Conservation (phyloP, 495 filamentous ascomycete genomes). For the Aspergillus sparsus region DNA sequence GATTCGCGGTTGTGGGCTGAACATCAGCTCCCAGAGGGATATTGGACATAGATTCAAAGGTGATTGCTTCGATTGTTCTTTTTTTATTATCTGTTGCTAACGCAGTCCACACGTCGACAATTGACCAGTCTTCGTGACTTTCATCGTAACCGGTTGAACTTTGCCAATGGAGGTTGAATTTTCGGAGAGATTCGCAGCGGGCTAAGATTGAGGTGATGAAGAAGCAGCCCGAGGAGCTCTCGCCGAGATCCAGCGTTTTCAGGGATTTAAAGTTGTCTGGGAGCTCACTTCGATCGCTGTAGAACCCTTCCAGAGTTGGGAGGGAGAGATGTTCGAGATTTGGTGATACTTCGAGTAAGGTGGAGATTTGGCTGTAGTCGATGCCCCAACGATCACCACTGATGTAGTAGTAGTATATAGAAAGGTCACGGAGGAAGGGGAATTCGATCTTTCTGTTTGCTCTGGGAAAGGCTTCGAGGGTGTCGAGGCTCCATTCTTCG, state of each 20-base stretch:
- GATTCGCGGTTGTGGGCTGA: not conserved
- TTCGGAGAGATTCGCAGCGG: not conserved
- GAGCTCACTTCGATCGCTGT: not conserved
- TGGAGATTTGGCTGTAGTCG: not conserved
- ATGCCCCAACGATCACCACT: not conserved
- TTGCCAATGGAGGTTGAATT: not conserved
- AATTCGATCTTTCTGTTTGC: not conserved
- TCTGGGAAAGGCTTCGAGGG: not conserved
- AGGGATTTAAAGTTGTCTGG: not conserved
- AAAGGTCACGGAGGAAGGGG: not conserved
- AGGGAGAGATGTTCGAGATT: not conserved
- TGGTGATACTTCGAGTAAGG: not conserved
- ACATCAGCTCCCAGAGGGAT: not conserved
- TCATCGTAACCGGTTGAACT: constrained; percentile 2
- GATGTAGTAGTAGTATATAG: not conserved
- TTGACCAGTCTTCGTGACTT: not conserved
- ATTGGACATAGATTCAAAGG: not conserved
- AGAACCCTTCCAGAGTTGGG: not conserved
- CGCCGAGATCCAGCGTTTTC: constrained; percentile 4
- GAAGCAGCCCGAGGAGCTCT: constrained; percentile 2
- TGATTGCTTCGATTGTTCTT: not conserved
- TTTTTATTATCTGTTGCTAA: not conserved
- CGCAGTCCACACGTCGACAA: not conserved
- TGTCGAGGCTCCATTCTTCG: not conserved
- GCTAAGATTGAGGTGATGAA: not conserved